A percentile compares a stretch with the other conserved stretches of the same genome.
These are phyloP conservation scores for Lignosus rhinocerotis DNA, from an alignment of 1,284 basidiomycete genomes.

Conservation along the genomic window DNA sequence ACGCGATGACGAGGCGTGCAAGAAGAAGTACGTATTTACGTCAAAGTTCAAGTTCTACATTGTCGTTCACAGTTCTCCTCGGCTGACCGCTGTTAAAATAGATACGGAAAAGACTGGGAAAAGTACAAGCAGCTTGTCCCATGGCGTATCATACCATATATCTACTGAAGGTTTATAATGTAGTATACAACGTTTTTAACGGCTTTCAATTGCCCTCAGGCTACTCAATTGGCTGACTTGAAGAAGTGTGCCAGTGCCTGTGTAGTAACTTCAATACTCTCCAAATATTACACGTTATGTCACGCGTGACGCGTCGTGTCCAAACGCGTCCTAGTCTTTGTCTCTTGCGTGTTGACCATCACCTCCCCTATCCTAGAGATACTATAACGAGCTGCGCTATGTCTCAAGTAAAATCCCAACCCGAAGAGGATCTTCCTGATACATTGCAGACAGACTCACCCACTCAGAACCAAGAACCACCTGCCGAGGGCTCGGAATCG, in stretches of 20 bases:
- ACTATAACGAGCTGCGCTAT: no score
- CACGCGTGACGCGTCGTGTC: constrained; percentile 2
- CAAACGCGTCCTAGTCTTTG: not conserved
- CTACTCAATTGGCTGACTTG: no score
- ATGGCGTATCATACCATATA: constrained; percentile 84
- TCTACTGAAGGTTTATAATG: constrained; percentile 54
- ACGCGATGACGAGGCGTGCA: constrained; percentile 92
- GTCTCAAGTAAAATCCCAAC: not conserved
- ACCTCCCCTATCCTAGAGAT: not conserved
- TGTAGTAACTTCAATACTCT: no score
- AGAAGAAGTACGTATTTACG: constrained; percentile 65
- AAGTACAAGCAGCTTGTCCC: constrained; percentile 81
- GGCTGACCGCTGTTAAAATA: constrained; percentile 21
- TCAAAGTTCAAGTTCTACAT: not conserved
- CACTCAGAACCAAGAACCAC: not conserved
- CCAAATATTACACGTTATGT: not conserved
- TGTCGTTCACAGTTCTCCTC: constrained; percentile 3
- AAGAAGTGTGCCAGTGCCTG: not conserved
- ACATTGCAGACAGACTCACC: not conserved
- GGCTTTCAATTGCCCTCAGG: not conserved
- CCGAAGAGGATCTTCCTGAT: not conserved
- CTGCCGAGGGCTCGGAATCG: not conserved
- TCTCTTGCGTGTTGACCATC: not conserved
- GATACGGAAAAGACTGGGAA: constrained; percentile 84
- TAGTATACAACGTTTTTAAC: not conserved